Evolutionary conservation across 2,329 filamentous ascomycete genomes (phyloP), one percentile per base, ranked within the genome.

Genomic region (Pseudogymnoascus sp.): DNA sequence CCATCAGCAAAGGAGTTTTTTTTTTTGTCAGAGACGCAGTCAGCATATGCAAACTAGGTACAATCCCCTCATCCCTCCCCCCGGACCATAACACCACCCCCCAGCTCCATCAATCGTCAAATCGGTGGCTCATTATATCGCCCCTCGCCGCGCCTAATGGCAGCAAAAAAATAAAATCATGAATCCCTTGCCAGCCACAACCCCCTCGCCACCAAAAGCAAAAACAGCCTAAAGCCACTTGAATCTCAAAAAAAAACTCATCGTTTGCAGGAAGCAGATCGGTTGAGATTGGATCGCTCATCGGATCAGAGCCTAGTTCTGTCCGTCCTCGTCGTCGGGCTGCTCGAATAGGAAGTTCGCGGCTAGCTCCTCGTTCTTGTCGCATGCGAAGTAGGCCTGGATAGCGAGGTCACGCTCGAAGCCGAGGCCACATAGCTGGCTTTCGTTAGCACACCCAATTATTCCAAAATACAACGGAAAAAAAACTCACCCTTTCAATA

Each of bases 281-380:
- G 26, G 26, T 29, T 29, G 41, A n/a, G 39, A 16, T 31, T 31
- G 14, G 23, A 31, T 29, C 45, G 11, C 14, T n/a, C 45, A 5
- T n/a, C 26, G n/a, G 45, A 37, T 6, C n/a, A 37, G 16, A 39
- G 16, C 31, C 74, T 76, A 80, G 70, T 79, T 78, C 65, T 76
- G 72, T 33, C 80, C 77, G 63, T 89, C 86, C 37, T 90, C 88
- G 58, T 97, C 92, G 65, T 96, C 92, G 8, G 92, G 92, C 78
- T 97, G 92, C 71, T 99, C 94, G 73, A 99, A 99, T 64, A 99
- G 81, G 77, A 97, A 97, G 78, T 99, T 99, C 67, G 94, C 94
- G 0, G 94, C 94, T 60, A 99, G 82, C 77, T 99, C 94, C 78
- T 99, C 94, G 75, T 99, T 97, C 84, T 97, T 99, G 77, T 99